These are phyloP conservation scores for Lipomyces chichibuensis DNA, from an alignment of 805 yeast species.

Conservation along the genomic window DNA sequence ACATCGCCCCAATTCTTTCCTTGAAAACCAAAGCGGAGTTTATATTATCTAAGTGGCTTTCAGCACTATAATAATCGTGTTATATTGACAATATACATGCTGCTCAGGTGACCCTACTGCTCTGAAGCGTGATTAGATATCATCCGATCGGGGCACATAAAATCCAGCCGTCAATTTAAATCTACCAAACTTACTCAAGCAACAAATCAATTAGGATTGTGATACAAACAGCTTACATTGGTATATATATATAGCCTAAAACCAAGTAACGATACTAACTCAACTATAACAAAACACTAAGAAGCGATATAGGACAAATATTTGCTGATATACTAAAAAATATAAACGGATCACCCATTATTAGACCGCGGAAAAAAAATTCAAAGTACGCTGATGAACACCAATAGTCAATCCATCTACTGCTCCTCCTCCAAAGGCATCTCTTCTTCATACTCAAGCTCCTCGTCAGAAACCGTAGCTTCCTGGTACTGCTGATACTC, in stretches of 20 bases:
- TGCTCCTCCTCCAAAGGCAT: constrained; percentile 34
- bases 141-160: no score
- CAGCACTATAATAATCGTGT: no score
- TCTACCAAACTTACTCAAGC: no score
- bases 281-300: not conserved
- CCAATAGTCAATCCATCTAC: constrained; percentile 5
- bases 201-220: not conserved
- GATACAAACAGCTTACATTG: not conserved
- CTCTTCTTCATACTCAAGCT: constrained; percentile 58
- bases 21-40: no score
- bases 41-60: no score
- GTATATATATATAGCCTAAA: not conserved
- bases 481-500: constrained; percentile 96
- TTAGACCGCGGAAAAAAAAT: not conserved
- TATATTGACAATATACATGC: no score
- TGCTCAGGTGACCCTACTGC: no score
- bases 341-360: not conserved
- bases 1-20: no score
- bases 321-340: not conserved
- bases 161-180: no score
- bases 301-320: not conserved
- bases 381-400: not conserved
- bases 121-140: no score
- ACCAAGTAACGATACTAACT: not conserved
- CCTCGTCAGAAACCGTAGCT: constrained; percentile 77